phyloP scores from a whole-genome alignment of 305 asterid genomes.

The Solanum hybrid region DNA sequence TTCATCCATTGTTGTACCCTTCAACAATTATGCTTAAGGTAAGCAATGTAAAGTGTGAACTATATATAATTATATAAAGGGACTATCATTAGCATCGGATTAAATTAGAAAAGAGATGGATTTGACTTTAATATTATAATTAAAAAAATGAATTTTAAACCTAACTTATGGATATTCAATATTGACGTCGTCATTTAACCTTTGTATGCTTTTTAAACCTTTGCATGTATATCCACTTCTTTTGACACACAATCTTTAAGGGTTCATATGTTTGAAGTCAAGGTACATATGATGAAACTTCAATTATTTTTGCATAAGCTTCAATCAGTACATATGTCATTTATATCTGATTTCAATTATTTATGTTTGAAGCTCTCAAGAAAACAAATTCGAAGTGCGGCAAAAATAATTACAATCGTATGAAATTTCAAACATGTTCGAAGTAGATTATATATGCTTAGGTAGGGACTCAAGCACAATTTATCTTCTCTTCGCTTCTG shows the following conservation, averaged over 20 bases:
- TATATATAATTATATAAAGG: not conserved
- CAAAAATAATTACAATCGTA: too few species aligned
- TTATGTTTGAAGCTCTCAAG: not conserved
- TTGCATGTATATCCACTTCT: not conserved
- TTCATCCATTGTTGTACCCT: not conserved
- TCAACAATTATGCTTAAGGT: not conserved
- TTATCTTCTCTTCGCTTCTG: too few species aligned
- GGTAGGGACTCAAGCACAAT: too few species aligned
- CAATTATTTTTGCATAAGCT: too few species aligned
- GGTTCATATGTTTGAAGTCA: not conserved
- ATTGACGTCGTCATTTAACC: not conserved
- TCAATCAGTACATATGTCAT: not conserved
- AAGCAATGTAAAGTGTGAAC: not conserved
- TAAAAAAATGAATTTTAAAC: too few species aligned
- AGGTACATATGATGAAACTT: not conserved
- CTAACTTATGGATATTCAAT: not conserved
- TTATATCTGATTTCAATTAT: too few species aligned
- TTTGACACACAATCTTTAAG: not conserved
- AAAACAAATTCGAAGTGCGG: too few species aligned
- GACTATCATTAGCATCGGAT: not conserved
- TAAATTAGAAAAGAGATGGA: too few species aligned
- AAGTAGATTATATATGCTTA: too few species aligned
- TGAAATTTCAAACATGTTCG: not conserved
- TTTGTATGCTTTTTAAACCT: too few species aligned
- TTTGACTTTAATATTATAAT: not conserved